phyloP scores from a whole-genome alignment of 805 yeast species.

The Starmerella roubikii region DNA sequence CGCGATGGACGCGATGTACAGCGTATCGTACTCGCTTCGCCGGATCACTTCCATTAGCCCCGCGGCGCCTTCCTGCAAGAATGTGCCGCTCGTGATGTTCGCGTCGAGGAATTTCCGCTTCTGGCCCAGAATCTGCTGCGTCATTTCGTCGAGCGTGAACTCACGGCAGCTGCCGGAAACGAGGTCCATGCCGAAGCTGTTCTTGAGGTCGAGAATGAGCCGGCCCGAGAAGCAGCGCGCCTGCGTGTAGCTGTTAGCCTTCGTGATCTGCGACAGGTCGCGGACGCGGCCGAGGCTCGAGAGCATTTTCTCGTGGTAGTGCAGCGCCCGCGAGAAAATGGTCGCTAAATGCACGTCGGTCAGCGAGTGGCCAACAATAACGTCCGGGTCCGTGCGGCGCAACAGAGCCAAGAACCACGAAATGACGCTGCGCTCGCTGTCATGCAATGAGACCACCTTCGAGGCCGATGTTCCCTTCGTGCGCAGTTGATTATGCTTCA shows the following conservation, averaged over 20 bases:
- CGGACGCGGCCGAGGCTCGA: slow-evolving; percentile 58
- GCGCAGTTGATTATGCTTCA: slow-evolving; percentile 31
- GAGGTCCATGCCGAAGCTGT: slow-evolving; percentile 87
- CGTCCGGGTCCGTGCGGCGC: slow-evolving; percentile 79
- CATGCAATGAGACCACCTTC: slow-evolving; percentile 33
- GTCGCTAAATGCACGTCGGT: slow-evolving; percentile 70
- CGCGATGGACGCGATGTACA: slow-evolving; percentile 63
- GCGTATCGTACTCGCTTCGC: slow-evolving; percentile 54
- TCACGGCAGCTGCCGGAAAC: slow-evolving; percentile 75
- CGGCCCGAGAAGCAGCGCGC: slow-evolving; percentile 74
- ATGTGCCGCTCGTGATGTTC: slow-evolving; percentile 43
- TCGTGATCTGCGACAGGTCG: slow-evolving; percentile 6
- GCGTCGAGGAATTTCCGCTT: slow-evolving; percentile 45
- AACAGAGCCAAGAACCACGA: slow-evolving; percentile 61
- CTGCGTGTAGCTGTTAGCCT: slow-evolving; percentile 31
- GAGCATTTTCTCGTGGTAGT: slow-evolving; percentile 47
- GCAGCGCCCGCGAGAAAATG: slow-evolving; percentile 66
- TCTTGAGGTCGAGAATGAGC: slow-evolving; percentile 79
- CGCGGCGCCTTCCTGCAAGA: slow-evolving; percentile 42
- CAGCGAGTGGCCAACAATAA: slow-evolving; percentile 73
- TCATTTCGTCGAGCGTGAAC: slow-evolving; percentile 91
- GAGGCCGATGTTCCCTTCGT: slow-evolving; percentile 20
- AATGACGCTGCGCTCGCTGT: slow-evolving; percentile 60
- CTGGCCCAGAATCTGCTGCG: slow-evolving; percentile 57
- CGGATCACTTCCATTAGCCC: slow-evolving; percentile 55